These are phyloP conservation scores for Amphirosellinia nigrospora DNA, from an alignment of 495 filamentous ascomycete genomes.

Conservation along the genomic window DNA sequence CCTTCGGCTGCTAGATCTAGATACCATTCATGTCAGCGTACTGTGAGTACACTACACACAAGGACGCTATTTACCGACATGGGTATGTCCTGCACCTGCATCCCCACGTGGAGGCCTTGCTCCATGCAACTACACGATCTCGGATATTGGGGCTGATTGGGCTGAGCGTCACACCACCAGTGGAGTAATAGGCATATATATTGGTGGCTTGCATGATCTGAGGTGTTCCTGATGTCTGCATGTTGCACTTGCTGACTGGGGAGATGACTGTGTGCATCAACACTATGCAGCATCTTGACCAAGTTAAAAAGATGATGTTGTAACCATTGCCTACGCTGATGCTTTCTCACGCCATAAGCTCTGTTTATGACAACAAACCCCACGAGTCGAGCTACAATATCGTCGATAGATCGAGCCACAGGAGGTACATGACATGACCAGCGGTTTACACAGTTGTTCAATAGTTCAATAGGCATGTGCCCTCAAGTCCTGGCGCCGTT, in stretches of 20 bases:
- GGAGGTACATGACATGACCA: not conserved
- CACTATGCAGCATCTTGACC: not conserved
- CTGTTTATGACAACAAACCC: not conserved
- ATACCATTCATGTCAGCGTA: not conserved
- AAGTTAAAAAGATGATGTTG: not conserved
- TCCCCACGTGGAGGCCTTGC: constrained; percentile 7
- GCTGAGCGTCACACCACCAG: constrained; percentile 2
- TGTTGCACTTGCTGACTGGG: not conserved
- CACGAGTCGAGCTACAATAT: no score
- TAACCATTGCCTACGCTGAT: not conserved
- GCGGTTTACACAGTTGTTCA: not conserved
- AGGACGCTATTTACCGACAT: not conserved
- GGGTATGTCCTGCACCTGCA: not conserved
- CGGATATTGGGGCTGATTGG: not conserved
- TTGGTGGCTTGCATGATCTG: constrained; percentile 7
- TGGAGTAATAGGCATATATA: not conserved
- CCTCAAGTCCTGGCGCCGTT: not conserved
- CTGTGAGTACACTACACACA: not conserved
- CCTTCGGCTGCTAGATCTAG: not conserved
- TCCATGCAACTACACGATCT: not conserved
- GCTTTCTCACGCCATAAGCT: not conserved
- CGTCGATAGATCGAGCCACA: not conserved
- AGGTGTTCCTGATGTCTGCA: not conserved
- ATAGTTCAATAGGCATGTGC: not conserved
- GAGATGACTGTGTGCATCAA: not conserved